These are phyloP conservation scores for Sporisorium scitamineum DNA, from an alignment of 1,284 basidiomycete genomes.

Conservation along the genomic window DNA sequence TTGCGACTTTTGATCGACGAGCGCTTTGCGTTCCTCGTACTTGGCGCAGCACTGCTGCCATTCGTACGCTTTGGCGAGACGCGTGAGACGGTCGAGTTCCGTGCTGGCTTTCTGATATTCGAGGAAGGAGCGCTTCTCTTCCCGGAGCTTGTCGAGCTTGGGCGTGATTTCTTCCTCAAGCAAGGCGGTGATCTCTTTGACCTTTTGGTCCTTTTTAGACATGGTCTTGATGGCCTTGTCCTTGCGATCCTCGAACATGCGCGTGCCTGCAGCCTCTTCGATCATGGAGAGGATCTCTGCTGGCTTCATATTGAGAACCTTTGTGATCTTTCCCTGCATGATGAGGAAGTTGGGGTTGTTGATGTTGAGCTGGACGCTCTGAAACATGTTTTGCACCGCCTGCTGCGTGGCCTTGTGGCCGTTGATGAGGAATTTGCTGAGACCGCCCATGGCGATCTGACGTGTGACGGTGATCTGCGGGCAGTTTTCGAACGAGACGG, in stretches of 20 bases:
- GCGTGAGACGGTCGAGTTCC: constrained; percentile 89
- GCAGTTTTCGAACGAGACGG: constrained; percentile 83
- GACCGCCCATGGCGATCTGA: constrained; percentile 94
- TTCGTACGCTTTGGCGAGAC: constrained; percentile 87
- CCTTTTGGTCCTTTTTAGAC: constrained; percentile 96
- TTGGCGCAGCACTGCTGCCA: constrained; percentile 74
- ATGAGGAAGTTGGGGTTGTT: constrained; percentile 99
- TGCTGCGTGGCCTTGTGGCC: constrained; percentile 94
- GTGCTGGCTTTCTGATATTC: constrained; percentile 89
- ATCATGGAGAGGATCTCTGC: constrained; percentile 98
- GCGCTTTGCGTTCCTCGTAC: constrained; percentile 70
- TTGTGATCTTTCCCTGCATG: constrained; percentile 85
- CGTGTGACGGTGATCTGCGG: constrained; percentile 96
- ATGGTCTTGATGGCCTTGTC: constrained; percentile 98
- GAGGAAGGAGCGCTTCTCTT: constrained; percentile 89
- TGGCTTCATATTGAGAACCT: constrained; percentile 98
- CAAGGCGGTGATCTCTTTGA: constrained; percentile 79
- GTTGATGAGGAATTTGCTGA: constrained; percentile 96
- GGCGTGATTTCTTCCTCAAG: constrained; percentile 92
- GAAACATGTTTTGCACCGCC: constrained; percentile 90
- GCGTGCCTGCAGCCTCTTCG: constrained; percentile 96
- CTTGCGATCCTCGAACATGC: constrained; percentile 99
- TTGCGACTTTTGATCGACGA: constrained; percentile 67
- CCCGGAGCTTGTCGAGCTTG: constrained; percentile 89
- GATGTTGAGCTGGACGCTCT: constrained; percentile 98